Evolutionary conservation across 1,139 yeast genomes (phyloP).

Genomic region (Yamadazyma membranifaciens): DNA sequence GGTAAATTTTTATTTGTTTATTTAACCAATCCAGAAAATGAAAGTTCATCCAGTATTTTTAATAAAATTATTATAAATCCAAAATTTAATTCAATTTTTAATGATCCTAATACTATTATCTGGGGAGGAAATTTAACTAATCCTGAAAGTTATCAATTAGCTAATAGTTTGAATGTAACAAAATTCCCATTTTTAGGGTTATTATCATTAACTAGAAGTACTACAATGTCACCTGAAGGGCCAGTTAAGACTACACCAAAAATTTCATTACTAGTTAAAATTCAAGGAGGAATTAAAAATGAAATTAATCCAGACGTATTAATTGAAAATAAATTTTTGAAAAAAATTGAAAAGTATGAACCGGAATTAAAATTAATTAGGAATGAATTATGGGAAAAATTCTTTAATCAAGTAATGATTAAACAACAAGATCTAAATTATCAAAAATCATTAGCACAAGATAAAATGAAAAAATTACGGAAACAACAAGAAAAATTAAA

Average conservation of each 20-base stretch:
- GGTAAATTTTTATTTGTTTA: constrained; percentile 72
- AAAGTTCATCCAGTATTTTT: constrained; percentile 55
- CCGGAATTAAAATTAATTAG: constrained; percentile 60
- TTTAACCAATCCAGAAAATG: constrained; percentile 72
- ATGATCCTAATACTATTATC: constrained; percentile 52
- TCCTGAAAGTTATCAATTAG: constrained; percentile 82
- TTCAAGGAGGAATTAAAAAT: constrained; percentile 59
- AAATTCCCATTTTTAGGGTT: constrained; percentile 80
- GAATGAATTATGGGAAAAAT: constrained; percentile 60
- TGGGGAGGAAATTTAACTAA: constrained; percentile 90
- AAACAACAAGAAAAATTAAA: constrained; percentile 23
- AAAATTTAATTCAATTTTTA: constrained; percentile 50
- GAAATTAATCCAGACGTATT: constrained; percentile 18
- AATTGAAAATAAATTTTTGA: constrained; percentile 40
- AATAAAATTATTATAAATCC: constrained; percentile 55
- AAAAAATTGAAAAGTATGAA: constrained; percentile 53
- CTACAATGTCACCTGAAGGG: constrained; percentile 61
- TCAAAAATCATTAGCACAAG: constrained; percentile 63
- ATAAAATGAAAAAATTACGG: constrained; percentile 37
- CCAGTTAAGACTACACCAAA: constrained; percentile 51
- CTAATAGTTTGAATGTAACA: constrained; percentile 71
- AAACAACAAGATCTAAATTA: constrained; percentile 80
- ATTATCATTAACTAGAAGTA: constrained; percentile 53
- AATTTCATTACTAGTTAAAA: constrained; percentile 60
- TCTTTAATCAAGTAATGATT: constrained; percentile 57